Base-by-base conservation (phyloP, 108 stramenopile genomes). In the Cyclostephanos invisitatus region DNA sequence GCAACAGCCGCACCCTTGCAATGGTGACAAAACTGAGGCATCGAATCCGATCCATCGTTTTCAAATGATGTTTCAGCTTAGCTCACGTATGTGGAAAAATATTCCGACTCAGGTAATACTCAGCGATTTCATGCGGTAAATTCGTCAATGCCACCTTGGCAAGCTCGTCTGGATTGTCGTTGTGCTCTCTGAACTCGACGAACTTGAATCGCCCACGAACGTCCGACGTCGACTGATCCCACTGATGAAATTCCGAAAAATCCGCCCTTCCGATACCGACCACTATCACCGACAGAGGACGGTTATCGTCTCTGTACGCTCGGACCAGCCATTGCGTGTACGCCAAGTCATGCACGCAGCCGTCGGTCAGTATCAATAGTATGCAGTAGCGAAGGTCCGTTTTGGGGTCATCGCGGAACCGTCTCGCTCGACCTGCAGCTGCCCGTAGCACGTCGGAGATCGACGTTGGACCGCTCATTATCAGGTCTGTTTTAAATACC, bases 311-410 rank as follows among this genome's bases (percentile, higher is more conserved):
- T 51, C 75, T 35, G 68, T 65, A 77, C 63, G 77, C 36, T 40
- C 24, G 62, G 44, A 90, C 66, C 10, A 88, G 37, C 18, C 81
- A 67, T 62, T 84, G 68, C 10, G 94, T 91, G n/a, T 77, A 76
- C 22, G 80, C 67, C 72, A 95, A 70, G 68, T 98, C 95, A 48
- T 59, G 72, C 66, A 98, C 85, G 40, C 77, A 73, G 14, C 97
- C 97, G 59, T 96, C 95, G 1, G 94, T 95, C 54, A 98, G 86
- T 18, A 98, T 80, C 58, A 91, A 70, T 36, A 98, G 79, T 11
- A 95, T 71, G 27, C 77, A 62, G 68, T 89, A 91, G 5, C 68
- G 69, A 40, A 86, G 75, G 28, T 75, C 53, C 35, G 40, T 64
- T 15, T 56, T 24, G 17, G 78, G 14, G 11, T 48, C 35, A 18